A percentile compares a stretch with the other conserved stretches of the same genome.
These are phyloP conservation scores for Saccharomycopsis hybrid DNA, from an alignment of 1,139 yeast species.

Conservation along the genomic window DNA sequence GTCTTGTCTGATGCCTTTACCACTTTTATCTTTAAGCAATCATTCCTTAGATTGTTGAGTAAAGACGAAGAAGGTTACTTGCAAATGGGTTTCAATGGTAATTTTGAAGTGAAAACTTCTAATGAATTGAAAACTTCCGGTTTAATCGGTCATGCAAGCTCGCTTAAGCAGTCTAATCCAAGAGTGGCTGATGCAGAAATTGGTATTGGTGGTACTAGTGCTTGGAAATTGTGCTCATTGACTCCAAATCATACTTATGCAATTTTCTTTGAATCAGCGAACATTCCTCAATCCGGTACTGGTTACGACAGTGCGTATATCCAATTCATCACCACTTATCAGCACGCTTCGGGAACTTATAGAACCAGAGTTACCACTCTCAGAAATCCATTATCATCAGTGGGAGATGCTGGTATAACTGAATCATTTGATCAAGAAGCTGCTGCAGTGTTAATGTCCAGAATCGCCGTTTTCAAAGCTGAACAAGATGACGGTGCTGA, in stretches of 20 bases:
- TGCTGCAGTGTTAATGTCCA: slow-evolving; percentile 89
- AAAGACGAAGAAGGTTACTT: slow-evolving; percentile 83
- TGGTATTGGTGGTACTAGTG: slow-evolving; percentile 87
- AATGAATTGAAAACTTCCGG: slow-evolving; percentile 88
- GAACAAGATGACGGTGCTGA: slow-evolving; percentile 74
- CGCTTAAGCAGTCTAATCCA: slow-evolving; percentile 53
- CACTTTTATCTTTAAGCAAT: slow-evolving; percentile 92
- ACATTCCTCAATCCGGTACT: slow-evolving; percentile 26
- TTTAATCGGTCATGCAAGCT: slow-evolving; percentile 86
- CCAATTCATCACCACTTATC: slow-evolving; percentile 72
- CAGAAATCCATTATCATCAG: slow-evolving; percentile 52
- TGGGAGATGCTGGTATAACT: slow-evolving; percentile 35
- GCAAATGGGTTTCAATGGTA: slow-evolving; percentile 82
- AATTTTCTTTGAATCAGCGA: slow-evolving; percentile 77
- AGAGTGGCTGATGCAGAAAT: slow-evolving; percentile 90
- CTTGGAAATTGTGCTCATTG: slow-evolving; percentile 77
- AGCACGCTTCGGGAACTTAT: slow-evolving; percentile 74
- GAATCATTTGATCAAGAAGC: slow-evolving; percentile 96
- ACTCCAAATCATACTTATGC: slow-evolving; percentile 87
- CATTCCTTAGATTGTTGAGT: slow-evolving; percentile 67
- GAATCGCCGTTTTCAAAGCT: slow-evolving; percentile 86
- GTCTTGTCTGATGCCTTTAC: slow-evolving; percentile 93
- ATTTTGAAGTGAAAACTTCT: slow-evolving; percentile 81
- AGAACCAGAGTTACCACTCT: slow-evolving; percentile 90
- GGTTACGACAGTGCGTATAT: slow-evolving; percentile 31